Base-by-base conservation (phyloP, 1,284 basidiomycete genomes). In the Leccinum fuscescens region DNA sequence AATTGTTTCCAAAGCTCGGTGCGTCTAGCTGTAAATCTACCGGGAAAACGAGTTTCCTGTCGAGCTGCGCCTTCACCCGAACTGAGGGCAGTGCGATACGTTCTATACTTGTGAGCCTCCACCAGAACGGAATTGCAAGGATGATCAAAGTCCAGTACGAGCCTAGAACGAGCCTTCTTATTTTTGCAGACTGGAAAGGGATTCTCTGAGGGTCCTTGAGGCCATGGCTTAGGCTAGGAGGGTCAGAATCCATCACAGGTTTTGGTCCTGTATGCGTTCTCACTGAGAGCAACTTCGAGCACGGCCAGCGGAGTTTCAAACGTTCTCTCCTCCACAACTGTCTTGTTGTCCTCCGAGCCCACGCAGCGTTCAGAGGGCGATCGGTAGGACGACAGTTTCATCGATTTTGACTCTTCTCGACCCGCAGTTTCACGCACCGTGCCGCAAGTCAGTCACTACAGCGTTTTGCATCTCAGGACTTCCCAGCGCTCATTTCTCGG, bases 101-200 rank as follows among this genome's bases (percentile, higher is more conserved):
- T 71, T 93, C 83, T 44, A 96, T 94, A 63, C 89, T 90, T 3
- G 94, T 96, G 22, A 90, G 88, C 52, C 79, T 81, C 92, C 92
- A 96, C 94, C 94, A 97, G 51, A 92, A 80, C 4, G 94, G 94
- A 17, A 93, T 60, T 1, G 88, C 86, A 6, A 92, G 75, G 22
- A 94, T 64, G 22, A 95, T 79, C 35, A 93, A 77, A 31, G 82
- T 62, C 82, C 93, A 93, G 72, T 95, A 96, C 0, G 89, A 84
- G 5, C 80, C 73, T 59, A 93, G 79, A 60, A 92, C 86, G 51
- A 74, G 75, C 65, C 86, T 76, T 55, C 86, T 80, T 59, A 79
- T 76, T 50, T 65, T 66, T 61, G 76, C 69, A 24, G 77, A 75
- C 68, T 89, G 82, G 66, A 83, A 85, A 65, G 79, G 77, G 20